These are phyloP conservation scores for Aspergillus leporis DNA, from an alignment of 495 filamentous ascomycete species.

Conservation along the genomic window DNA sequence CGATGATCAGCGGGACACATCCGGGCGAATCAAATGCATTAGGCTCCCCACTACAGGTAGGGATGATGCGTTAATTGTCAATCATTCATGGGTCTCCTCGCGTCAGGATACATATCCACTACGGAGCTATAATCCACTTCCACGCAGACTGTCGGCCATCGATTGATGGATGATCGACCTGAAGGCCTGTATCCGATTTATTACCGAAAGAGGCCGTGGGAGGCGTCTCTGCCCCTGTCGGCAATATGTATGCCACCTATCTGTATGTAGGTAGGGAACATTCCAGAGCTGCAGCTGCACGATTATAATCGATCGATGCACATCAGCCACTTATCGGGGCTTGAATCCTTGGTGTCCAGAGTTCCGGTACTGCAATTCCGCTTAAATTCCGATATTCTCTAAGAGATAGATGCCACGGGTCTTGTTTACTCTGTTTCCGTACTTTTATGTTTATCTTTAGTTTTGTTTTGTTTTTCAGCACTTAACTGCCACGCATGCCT, in stretches of 20 bases:
- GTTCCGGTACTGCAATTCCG: background rate
- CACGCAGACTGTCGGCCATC: background rate
- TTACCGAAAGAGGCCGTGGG: conserved; percentile 1
- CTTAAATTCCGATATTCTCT: background rate
- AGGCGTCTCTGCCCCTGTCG: background rate
- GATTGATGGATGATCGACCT: background rate
- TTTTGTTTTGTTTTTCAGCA: background rate
- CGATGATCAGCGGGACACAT: conserved; percentile 1
- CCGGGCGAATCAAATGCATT: conserved; percentile 1
- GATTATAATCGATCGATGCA: conserved; percentile 8
- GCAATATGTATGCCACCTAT: background rate
- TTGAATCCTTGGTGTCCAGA: conserved; percentile 1
- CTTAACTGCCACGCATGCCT: background rate
- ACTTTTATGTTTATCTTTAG: background rate
- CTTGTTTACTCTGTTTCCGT: background rate
- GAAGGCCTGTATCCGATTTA: background rate
- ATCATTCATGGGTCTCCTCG: conserved; percentile 3
- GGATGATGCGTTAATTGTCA: conserved; percentile 5
- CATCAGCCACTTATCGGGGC: background rate
- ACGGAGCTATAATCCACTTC: background rate
- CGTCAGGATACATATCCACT: background rate
- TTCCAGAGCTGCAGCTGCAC: conserved; percentile 10
- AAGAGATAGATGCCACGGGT: background rate
- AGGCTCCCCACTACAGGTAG: background rate
- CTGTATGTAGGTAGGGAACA: background rate